Evolutionary conservation across 345 rosid species (phyloP).

Genomic region (Acer yangbiense): DNA sequence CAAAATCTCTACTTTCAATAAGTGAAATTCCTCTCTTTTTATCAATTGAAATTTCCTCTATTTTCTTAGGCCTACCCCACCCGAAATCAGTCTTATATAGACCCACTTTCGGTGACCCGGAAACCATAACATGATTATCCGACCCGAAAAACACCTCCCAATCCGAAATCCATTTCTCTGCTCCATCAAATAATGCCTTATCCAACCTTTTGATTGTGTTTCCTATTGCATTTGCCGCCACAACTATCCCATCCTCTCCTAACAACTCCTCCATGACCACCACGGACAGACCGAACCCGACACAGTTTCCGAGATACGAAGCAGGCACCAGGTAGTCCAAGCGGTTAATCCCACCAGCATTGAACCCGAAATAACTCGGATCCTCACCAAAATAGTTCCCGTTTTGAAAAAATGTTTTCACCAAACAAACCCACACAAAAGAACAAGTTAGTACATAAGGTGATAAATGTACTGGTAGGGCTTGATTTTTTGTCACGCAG

Average conservation of each 20-base stretch:
- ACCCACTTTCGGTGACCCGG: conserved; percentile 47
- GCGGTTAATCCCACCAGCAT: conserved; percentile 41
- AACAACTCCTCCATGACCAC: conserved; percentile 18
- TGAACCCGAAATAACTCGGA: conserved; percentile 33
- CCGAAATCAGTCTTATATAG: conserved; percentile 47
- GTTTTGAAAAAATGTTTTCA: conserved; percentile 14
- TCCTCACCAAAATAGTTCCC: neutral
- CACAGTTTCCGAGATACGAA: conserved; percentile 44
- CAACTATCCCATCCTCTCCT: conserved; percentile 35
- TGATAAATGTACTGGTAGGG: conserved; percentile 31
- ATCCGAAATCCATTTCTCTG: conserved; percentile 39
- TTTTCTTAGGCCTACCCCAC: conserved; percentile 48
- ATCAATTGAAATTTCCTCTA: conserved; percentile 45
- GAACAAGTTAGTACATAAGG: conserved; percentile 39
- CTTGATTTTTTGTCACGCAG: conserved; percentile 12
- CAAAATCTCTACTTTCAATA: conserved; percentile 22
- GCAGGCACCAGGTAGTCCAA: conserved; percentile 27
- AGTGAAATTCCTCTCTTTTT: conserved; percentile 24
- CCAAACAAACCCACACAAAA: conserved; percentile 39
- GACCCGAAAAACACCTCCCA: conserved; percentile 29
- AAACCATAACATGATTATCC: conserved; percentile 17
- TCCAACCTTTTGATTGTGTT: conserved; percentile 34
- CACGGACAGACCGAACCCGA: conserved; percentile 32
- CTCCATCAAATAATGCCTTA: conserved; percentile 26
- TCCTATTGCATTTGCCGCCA: conserved; percentile 42